Conservation (phyloP, 805 yeast genomes). For the Gaillardinia entomophila region DNA sequence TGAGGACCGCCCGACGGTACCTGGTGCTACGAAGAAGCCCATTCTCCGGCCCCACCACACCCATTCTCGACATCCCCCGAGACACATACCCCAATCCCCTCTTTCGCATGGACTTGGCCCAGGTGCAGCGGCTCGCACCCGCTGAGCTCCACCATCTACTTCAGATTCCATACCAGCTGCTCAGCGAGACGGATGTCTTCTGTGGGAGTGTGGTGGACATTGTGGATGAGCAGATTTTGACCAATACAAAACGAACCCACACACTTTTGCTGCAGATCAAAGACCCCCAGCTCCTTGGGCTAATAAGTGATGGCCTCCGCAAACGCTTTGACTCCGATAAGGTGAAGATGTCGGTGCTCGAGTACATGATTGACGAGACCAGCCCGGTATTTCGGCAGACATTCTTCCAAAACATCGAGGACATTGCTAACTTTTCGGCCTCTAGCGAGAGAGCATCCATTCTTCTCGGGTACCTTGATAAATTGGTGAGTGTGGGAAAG, state of each 20-base stretch:
- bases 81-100: conserved; percentile 31
- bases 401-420: conserved; percentile 12
- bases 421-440: conserved; percentile 8
- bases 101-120: conserved; percentile 18
- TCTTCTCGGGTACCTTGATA: conserved; percentile 19
- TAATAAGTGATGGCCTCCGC: conserved; percentile 11
- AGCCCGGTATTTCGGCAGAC: conserved; percentile 9
- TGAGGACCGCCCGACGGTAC: no score
- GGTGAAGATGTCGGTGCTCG: conserved; percentile 20
- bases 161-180: conserved; percentile 14
- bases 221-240: conserved; percentile 21
- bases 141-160: conserved; percentile 21
- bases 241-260: conserved; percentile 18
- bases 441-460: conserved; percentile 9
- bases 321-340: conserved; percentile 11
- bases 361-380: conserved; percentile 19
- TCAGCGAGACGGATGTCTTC: conserved; percentile 21
- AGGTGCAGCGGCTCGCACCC: conserved; percentile 16
- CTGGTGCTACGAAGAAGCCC: neutral
- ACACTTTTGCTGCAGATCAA: conserved; percentile 12
- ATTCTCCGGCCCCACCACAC: neutral
- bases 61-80: conserved; percentile 5
- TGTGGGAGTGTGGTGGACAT: conserved; percentile 24
- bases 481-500: conserved; percentile 16
- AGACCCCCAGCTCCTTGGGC: conserved; percentile 12